Percentiles rank a stretch among this genome's conserved stretches.
Conservation (phyloP, 441 rosid species). For the Bruguiera hainesii region DNA sequence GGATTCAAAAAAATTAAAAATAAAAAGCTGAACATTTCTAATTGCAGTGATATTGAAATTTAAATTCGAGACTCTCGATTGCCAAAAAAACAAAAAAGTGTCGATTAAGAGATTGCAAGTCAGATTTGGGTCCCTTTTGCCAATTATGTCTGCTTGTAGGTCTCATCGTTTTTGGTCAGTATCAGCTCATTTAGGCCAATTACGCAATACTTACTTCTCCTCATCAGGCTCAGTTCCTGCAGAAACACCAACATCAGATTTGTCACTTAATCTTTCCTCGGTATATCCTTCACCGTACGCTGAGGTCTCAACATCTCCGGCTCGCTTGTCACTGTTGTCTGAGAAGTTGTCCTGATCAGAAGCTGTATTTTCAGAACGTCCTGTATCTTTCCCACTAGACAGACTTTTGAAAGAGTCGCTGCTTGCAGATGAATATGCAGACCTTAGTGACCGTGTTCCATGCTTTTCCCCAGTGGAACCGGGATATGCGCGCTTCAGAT, state of each 20-base stretch:
- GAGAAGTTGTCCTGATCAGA: conserved; percentile 55
- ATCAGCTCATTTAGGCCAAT: too few species aligned
- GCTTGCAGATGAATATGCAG: conserved; percentile 54
- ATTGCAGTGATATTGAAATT: too few species aligned
- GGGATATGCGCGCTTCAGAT: conserved; percentile 40
- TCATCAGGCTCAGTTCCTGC: conserved; percentile 39
- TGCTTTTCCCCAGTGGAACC: conserved; percentile 33
- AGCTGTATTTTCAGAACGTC: conserved; percentile 31
- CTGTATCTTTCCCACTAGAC: conserved; percentile 30
- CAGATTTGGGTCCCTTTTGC: too few species aligned
- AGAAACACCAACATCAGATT: conserved; percentile 41
- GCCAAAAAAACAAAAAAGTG: too few species aligned
- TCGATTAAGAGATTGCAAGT: too few species aligned
- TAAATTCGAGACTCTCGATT: too few species aligned
- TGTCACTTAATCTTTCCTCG: conserved; percentile 44
- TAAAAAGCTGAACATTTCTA: not conserved
- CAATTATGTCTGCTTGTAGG: too few species aligned
- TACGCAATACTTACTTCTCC: conserved; percentile 23
- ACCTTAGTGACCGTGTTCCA: conserved; percentile 39
- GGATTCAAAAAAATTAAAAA: not conserved
- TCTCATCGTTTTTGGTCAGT: too few species aligned
- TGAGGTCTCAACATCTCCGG: conserved; percentile 6
- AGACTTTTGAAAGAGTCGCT: conserved; percentile 38
- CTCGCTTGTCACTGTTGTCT: conserved; percentile 47
- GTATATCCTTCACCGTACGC: conserved; percentile 30